phyloP scores from a whole-genome alignment of 768 basidiomycete species.

The Boletus coccyginus region DNA sequence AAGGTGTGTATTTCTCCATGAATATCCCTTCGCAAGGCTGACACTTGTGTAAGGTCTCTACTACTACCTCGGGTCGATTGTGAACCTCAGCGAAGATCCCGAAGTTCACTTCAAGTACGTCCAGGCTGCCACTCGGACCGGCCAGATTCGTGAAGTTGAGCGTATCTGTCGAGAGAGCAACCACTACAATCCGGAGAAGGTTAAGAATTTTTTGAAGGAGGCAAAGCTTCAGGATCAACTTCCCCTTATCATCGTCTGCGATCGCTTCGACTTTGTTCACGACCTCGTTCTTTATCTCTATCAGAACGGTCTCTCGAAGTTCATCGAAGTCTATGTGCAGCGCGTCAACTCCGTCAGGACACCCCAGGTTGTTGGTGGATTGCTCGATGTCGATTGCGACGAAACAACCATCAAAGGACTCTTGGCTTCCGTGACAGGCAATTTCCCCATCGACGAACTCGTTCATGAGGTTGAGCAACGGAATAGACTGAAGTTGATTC shows the following conservation, averaged over 20 bases:
- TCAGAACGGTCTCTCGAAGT: constrained; percentile 93
- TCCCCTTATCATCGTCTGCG: constrained; percentile 99
- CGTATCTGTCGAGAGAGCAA: constrained; percentile 98
- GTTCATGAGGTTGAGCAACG: constrained; percentile 96
- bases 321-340: constrained; percentile 99
- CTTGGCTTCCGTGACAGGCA: constrained; percentile 91
- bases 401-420: constrained; percentile 93
- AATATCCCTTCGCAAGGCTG: not conserved
- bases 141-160: constrained; percentile 98
- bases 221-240: constrained; percentile 95
- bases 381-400: constrained; percentile 98
- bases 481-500: constrained; percentile 93
- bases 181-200: constrained; percentile 97
- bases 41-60: constrained; percentile 63
- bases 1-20: constrained; percentile 49
- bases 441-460: constrained; percentile 97
- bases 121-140: constrained; percentile 96
- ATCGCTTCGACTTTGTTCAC: constrained; percentile 99
- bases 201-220: constrained; percentile 99
- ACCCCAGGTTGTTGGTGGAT: constrained; percentile 94
- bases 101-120: constrained; percentile 99
- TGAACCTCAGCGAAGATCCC: constrained; percentile 93
- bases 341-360: constrained; percentile 96
- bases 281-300: constrained; percentile 98
- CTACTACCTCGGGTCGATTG: constrained; percentile 97